Base-by-base conservation (phyloP, 2,329 filamentous ascomycete species). In the Ophiostoma perfectum region DNA sequence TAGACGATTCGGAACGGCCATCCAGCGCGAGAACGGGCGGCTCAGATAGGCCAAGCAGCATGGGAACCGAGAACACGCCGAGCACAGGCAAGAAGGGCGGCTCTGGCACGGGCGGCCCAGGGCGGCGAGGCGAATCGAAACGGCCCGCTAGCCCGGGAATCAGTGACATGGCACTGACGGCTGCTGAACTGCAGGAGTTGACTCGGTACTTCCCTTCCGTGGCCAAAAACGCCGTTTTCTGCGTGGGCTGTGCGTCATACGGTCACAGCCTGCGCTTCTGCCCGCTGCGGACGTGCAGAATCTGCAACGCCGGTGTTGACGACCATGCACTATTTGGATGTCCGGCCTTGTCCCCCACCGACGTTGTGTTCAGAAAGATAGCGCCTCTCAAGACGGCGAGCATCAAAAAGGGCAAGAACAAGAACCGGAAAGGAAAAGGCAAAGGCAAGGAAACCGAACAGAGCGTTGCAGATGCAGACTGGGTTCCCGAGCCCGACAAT, bases 131-230 rank as follows among this genome's bases (percentile, higher is more conserved):
- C 39, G 8, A 39, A 16, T 9, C 39, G 9, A 63, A 63, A 63
- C 8, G 60, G 8, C 60, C 60, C 7, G 60, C 60, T n/a, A 42
- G 60, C n/a, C 60, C 60, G 6, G 39, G 5, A 16, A n/a, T 12
- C 5, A 16, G 42, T 1, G 60, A 63, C 8, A 42, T 42, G 16
- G 5, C 16, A 11, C 27, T 39, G 18, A 42, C 60, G 5, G 60
- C n/a, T 38, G 60, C 60, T 2, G 66, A 62, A 14, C 47, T 38
- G 44, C 11, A 12, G 27, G 77, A 81, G 68, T 80, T 82, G 70
- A 77, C 72, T 36, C 79, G 74, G 71, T 86, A 86, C 72, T 88
- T 87, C 70, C 84, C 84, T 2, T 81, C 81, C 1, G 78, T 82
- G 42, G 73, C 75, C 16, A 76, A 80, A 39, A 75, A 79, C 38